Conservation (phyloP, 2,329 filamentous ascomycete species). For the Alternaria ventricosa region DNA sequence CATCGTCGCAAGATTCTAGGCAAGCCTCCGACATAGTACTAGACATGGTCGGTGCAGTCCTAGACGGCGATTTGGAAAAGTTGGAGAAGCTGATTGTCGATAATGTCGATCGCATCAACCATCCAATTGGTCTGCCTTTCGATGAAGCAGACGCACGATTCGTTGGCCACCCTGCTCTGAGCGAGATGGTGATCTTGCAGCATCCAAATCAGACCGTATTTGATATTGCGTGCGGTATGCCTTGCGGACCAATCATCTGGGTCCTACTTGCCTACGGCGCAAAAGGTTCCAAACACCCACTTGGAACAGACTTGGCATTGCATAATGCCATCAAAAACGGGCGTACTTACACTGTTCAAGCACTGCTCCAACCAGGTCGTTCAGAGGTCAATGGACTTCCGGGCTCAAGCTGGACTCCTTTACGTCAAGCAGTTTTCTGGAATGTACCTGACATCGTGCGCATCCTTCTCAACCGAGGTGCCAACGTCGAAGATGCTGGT, state of each 20-base stretch:
- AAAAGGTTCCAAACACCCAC: slow-evolving; percentile 38
- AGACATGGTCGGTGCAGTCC: slow-evolving; percentile 36
- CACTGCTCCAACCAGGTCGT: slow-evolving; percentile 28
- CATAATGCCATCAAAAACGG: slow-evolving; percentile 48
- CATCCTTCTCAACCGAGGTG: slow-evolving; percentile 38
- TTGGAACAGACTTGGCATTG: slow-evolving; percentile 41
- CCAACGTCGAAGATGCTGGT: slow-evolving; percentile 30
- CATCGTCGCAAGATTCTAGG: slow-evolving; percentile 21
- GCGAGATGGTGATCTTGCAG: slow-evolving; percentile 35
- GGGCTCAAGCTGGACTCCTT: slow-evolving; percentile 35
- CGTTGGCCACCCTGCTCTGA: slow-evolving; percentile 34
- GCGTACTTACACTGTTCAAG: slow-evolving; percentile 36
- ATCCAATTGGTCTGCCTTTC: slow-evolving; percentile 40
- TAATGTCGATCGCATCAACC: slow-evolving; percentile 35
- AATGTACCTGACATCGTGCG: slow-evolving; percentile 38
- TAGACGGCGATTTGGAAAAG: slow-evolving; percentile 31
- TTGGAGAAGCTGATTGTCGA: slow-evolving; percentile 36
- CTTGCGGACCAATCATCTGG: slow-evolving; percentile 35
- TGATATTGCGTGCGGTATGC: slow-evolving; percentile 42
- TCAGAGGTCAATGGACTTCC: slow-evolving; percentile 37
- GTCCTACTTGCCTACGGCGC: slow-evolving; percentile 36
- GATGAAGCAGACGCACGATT: slow-evolving; percentile 29
- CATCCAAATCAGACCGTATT: slow-evolving; percentile 41
- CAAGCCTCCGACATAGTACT: slow-evolving; percentile 25
- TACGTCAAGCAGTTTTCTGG: slow-evolving; percentile 43